These are phyloP conservation scores for Remersonia thermophila DNA, from an alignment of 2,329 filamentous ascomycete genomes.

Conservation along the genomic window DNA sequence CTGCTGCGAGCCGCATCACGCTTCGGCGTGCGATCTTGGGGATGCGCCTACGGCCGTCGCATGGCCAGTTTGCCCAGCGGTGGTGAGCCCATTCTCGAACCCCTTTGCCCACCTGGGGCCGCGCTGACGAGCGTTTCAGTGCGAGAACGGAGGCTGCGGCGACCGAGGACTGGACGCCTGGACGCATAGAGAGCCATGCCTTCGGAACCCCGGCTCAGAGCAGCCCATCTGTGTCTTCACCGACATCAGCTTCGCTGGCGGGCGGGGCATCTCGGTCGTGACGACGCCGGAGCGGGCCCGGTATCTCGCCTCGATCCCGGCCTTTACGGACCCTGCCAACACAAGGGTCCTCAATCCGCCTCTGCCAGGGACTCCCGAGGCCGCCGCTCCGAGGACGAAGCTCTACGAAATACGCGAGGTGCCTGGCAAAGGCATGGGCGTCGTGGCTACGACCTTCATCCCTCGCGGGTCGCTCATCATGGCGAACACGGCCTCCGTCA, in stretches of 20 bases:
- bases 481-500: constrained; percentile 25
- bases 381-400: not conserved
- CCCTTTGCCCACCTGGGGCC: too few species aligned
- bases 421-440: constrained; percentile 27
- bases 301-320: constrained; percentile 17
- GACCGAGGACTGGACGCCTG: constrained; percentile 11
- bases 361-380: constrained; percentile 8
- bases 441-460: constrained; percentile 25
- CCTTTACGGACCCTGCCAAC: constrained; percentile 19
- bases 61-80: too few species aligned
- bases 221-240: constrained; percentile 25
- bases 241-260: constrained; percentile 23
- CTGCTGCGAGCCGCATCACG: constrained; percentile 4
- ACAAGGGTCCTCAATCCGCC: constrained; percentile 20
- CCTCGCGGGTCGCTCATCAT: constrained; percentile 27
- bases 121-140: too few species aligned
- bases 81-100: too few species aligned
- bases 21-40: not conserved
- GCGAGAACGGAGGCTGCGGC: constrained; percentile 4
- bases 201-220: constrained; percentile 10
- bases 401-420: constrained; percentile 25
- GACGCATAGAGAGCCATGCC: constrained; percentile 19
- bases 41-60: too few species aligned
- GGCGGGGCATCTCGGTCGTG: constrained; percentile 27
- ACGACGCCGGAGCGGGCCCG: constrained; percentile 24